These are phyloP conservation scores for Hypomontagnella submonticulosa DNA, from an alignment of 495 filamentous ascomycete genomes.

Conservation along the genomic window DNA sequence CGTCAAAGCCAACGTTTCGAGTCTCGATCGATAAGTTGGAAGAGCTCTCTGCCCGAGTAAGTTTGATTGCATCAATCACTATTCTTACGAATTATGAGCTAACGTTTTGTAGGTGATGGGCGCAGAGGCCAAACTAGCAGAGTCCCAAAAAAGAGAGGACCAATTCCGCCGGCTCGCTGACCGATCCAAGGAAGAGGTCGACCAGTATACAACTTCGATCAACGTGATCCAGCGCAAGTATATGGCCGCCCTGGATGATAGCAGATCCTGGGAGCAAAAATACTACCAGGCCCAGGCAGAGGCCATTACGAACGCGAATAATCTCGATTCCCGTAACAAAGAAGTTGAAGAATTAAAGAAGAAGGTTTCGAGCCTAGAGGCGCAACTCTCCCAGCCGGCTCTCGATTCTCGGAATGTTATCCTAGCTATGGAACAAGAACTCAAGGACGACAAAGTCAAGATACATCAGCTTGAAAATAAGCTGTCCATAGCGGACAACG, in stretches of 20 bases:
- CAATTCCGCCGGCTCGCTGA: slow-evolving; percentile 45
- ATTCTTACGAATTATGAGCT: background rate
- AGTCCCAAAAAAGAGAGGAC: slow-evolving; percentile 39
- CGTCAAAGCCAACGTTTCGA: slow-evolving; percentile 30
- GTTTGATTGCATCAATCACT: background rate
- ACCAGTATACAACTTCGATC: slow-evolving; percentile 43
- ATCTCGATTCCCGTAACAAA: slow-evolving; percentile 53
- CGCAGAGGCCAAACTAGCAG: slow-evolving; percentile 43
- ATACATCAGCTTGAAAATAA: slow-evolving; percentile 61
- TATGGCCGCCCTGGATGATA: slow-evolving; percentile 53
- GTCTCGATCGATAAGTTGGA: slow-evolving; percentile 53
- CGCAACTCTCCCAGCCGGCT: slow-evolving; percentile 61
- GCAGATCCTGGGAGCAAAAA: slow-evolving; percentile 50
- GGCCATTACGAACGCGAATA: slow-evolving; percentile 25
- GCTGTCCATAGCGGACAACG: slow-evolving; percentile 47
- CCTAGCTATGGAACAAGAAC: slow-evolving; percentile 56
- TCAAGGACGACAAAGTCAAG: slow-evolving; percentile 44
- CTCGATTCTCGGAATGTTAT: slow-evolving; percentile 60
- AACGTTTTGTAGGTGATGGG: slow-evolving; percentile 43
- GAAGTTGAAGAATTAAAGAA: slow-evolving; percentile 62
- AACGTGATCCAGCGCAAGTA: slow-evolving; percentile 46
- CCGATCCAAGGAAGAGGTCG: slow-evolving; percentile 47
- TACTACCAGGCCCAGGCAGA: slow-evolving; percentile 45
- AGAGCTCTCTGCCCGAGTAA: slow-evolving; percentile 48
- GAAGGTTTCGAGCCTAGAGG: slow-evolving; percentile 58